phyloP scores from a whole-genome alignment of 169 alveolate genomes.

The Sarcocystis neurona region DNA sequence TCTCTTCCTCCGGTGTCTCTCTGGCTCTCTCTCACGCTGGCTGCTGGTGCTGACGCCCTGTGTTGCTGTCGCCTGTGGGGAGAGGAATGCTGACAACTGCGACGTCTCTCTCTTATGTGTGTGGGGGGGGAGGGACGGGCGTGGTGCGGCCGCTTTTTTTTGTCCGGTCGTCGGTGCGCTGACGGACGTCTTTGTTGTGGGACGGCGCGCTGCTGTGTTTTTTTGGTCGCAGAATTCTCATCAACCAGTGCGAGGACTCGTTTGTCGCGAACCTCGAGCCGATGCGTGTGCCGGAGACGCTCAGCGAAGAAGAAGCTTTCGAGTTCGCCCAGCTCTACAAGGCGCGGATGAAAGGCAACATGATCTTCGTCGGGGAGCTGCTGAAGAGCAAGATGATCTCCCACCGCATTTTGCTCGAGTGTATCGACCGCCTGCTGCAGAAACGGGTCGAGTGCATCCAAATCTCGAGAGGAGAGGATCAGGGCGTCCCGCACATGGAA shows the following conservation, averaged over 20 bases:
- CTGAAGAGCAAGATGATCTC: slow-evolving; percentile 70
- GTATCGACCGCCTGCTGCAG: slow-evolving; percentile 73
- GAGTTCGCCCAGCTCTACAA: slow-evolving; percentile 72
- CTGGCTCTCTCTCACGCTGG: no score
- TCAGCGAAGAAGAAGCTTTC: slow-evolving; percentile 71
- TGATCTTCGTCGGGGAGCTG: slow-evolving; percentile 75
- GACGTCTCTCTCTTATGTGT: no score
- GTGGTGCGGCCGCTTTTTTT: no score
- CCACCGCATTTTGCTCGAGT: slow-evolving; percentile 67
- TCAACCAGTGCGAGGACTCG: slow-evolving; percentile 71
- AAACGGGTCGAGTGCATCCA: slow-evolving; percentile 55
- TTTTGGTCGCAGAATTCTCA: slow-evolving; percentile 57
- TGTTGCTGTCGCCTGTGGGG: no score
- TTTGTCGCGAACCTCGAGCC: slow-evolving; percentile 73
- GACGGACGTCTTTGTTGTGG: no score
- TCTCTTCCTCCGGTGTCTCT: no score
- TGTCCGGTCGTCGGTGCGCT: no score
- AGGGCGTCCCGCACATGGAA: slow-evolving; percentile 63
- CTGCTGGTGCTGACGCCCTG: no score
- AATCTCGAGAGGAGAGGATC: slow-evolving; percentile 49
- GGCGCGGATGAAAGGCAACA: slow-evolving; percentile 72
- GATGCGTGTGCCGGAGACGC: slow-evolving; percentile 68
- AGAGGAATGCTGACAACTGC: no score
- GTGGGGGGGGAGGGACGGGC: no score
- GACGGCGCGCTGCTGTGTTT: background rate